Conservation (phyloP, 208 protist genomes). For the Leishmania gerbilli region DNA sequence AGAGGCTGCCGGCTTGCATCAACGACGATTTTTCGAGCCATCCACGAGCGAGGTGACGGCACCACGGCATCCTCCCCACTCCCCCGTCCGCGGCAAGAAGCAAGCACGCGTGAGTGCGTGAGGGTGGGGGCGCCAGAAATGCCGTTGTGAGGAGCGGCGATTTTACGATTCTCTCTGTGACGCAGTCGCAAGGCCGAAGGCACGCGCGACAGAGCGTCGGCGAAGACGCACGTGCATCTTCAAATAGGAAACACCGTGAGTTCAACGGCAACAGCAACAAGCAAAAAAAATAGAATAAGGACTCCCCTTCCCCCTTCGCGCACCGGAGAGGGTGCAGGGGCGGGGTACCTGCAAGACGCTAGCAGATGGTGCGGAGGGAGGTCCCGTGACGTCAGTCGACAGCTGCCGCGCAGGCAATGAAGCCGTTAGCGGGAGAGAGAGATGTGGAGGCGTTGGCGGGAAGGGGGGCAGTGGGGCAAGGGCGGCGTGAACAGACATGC, state of each 20-base stretch:
- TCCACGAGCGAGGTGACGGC: not conserved
- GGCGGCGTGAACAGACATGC: not conserved
- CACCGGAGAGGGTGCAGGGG: no score
- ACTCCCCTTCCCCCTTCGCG: not conserved
- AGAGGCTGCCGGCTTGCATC: not conserved
- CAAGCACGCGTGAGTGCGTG: no score
- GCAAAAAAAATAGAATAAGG: not conserved
- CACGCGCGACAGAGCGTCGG: no score
- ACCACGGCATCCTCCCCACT: not conserved
- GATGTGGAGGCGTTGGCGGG: not conserved
- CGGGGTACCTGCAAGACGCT: not conserved
- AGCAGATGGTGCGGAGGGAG: not conserved
- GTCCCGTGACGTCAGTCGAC: no score
- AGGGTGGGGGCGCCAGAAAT: no score
- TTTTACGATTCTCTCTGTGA: no score
- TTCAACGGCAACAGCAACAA: no score
- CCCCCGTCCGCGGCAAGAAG: not conserved
- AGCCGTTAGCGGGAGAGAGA: not conserved
- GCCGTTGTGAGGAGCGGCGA: no score
- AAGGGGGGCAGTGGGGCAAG: not conserved
- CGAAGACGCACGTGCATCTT: no score
- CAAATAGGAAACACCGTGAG: no score
- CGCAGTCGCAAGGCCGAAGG: no score
- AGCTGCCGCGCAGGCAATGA: no score
- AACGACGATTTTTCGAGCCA: not conserved